phyloP scores from a whole-genome alignment of 495 filamentous ascomycete genomes.

The Hyaloscypha bicolor region DNA sequence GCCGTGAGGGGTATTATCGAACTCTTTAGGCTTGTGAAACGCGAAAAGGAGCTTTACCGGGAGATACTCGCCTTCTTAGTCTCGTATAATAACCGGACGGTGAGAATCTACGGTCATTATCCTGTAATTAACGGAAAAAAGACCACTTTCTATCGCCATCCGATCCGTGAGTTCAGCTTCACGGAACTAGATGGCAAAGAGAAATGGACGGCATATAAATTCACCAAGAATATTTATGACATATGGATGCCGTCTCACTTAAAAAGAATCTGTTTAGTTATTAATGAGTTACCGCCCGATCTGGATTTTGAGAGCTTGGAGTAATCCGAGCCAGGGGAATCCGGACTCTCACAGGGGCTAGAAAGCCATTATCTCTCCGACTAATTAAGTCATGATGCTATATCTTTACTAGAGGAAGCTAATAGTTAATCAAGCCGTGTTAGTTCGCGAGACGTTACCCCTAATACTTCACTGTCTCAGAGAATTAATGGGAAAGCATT shows the following conservation, averaged over 20 bases:
- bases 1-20: too few relatives aligned
- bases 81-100: too few relatives aligned
- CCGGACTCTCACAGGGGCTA: slow-evolving; percentile 19
- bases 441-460: slow-evolving; percentile 27
- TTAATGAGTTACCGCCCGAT: too few relatives aligned
- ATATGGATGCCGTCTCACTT: too few relatives aligned
- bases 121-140: slow-evolving; percentile 33
- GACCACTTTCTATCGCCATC: slow-evolving; percentile 40
- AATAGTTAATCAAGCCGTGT: slow-evolving; percentile 27
- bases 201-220: slow-evolving; percentile 12
- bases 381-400: slow-evolving; percentile 19
- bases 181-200: slow-evolving; percentile 15
- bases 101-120: slow-evolving; percentile 42
- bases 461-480: slow-evolving; percentile 6
- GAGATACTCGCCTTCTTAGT: too few relatives aligned
- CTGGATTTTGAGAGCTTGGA: too few relatives aligned
- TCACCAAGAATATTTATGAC: too few relatives aligned
- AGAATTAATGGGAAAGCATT: slow-evolving; percentile 2
- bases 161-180: slow-evolving; percentile 29
- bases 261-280: too few relatives aligned
- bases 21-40: too few relatives aligned
- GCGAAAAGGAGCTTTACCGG: too few relatives aligned
- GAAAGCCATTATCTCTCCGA: slow-evolving; percentile 24
- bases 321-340: too few relatives aligned
- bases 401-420: slow-evolving; percentile 27